These are phyloP conservation scores for Eucalyptus guilfoylei DNA, from an alignment of 345 rosid species.

Conservation along the genomic window DNA sequence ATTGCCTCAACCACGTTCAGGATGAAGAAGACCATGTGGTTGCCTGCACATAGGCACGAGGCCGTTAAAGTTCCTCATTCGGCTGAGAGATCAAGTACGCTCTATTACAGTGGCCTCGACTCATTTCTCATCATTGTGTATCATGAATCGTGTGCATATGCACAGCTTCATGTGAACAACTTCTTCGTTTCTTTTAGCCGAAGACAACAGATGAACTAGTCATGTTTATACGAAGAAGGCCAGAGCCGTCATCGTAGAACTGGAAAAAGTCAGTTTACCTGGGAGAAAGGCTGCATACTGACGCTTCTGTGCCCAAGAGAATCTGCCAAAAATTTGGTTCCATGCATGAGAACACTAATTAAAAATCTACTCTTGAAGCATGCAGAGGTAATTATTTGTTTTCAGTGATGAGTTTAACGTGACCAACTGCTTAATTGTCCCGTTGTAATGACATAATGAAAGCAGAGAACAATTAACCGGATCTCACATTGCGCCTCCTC, in stretches of 20 bases:
- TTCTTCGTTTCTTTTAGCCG: background rate
- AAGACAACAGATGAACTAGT: background rate
- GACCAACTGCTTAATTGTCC: background rate
- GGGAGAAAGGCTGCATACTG: slow-evolving; percentile 28
- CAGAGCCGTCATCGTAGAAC: background rate
- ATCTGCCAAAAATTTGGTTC: slow-evolving; percentile 4
- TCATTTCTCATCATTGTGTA: background rate
- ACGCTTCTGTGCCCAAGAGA: slow-evolving; percentile 44
- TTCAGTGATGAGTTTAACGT: background rate
- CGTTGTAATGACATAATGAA: background rate
- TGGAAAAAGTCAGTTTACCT: background rate
- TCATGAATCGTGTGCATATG: background rate
- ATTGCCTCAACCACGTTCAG: slow-evolving; percentile 36
- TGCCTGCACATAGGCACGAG: slow-evolving; percentile 28
- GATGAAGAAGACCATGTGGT: slow-evolving; percentile 53
- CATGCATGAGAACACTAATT: background rate
- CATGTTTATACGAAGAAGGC: background rate
- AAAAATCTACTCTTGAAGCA: background rate
- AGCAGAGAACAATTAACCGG: background rate
- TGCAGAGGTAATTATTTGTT: background rate
- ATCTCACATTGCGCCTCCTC: slow-evolving; percentile 39
- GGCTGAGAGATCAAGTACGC: background rate
- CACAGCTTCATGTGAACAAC: background rate
- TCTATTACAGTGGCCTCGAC: background rate
- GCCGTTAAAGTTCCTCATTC: background rate